Conservation (phyloP, 257 asterid species). For the Petrea volubilis region DNA sequence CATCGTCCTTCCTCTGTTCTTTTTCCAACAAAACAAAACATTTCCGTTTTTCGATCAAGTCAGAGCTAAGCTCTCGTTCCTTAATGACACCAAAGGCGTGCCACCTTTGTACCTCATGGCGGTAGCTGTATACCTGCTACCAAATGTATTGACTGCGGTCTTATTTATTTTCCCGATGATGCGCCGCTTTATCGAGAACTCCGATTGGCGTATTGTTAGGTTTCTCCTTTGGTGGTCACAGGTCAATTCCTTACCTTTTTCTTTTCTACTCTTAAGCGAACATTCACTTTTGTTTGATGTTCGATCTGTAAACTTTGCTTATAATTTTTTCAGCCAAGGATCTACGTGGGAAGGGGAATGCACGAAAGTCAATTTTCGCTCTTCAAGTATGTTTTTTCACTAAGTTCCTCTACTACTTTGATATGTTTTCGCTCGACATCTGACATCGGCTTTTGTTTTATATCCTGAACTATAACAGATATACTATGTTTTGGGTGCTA, state of each 20-base stretch:
- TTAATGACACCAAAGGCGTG: constrained; percentile 75
- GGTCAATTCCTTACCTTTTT: constrained; percentile 45
- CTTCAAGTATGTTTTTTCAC: constrained; percentile 68
- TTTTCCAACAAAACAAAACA: constrained; percentile 55
- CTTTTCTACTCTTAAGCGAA: constrained; percentile 19
- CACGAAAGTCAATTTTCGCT: constrained; percentile 94
- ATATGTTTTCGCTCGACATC: constrained; percentile 17
- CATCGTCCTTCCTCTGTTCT: constrained; percentile 71
- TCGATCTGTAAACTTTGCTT: constrained; percentile 19
- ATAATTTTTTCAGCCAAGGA: constrained; percentile 70
- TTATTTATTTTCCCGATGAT: constrained; percentile 91
- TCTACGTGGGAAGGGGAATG: constrained; percentile 99
- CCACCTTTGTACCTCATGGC: constrained; percentile 86
- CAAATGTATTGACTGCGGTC: constrained; percentile 69
- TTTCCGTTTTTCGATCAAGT: constrained; percentile 36
- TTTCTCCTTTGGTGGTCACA: constrained; percentile 99
- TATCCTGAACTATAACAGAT: constrained; percentile 50
- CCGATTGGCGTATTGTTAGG: constrained; percentile 87
- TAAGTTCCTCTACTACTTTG: constrained; percentile 17
- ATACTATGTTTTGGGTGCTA: constrained; percentile 87
- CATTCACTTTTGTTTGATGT: not conserved
- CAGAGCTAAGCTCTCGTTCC: constrained; percentile 51
- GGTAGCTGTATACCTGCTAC: constrained; percentile 74
- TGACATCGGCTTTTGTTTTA: constrained; percentile 24
- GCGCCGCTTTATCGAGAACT: constrained; percentile 92